A percentile compares a stretch with the other conserved stretches of the same genome.
These are phyloP conservation scores for Kodamaea leandrae DNA, from an alignment of 805 yeast genomes.

Conservation along the genomic window DNA sequence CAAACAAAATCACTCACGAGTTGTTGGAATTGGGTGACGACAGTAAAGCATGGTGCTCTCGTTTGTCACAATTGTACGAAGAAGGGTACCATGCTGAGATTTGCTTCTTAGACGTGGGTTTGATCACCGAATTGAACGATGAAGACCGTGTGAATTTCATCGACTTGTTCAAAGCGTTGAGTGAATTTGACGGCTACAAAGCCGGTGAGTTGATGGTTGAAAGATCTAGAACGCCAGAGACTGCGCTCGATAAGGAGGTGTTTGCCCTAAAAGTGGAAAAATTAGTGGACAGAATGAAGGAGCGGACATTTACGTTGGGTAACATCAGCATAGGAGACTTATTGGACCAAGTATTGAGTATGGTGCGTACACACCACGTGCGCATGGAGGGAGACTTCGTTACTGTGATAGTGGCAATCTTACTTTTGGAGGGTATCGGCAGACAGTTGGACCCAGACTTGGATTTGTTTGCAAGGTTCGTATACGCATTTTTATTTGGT, in stretches of 20 bases:
- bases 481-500: slow-evolving; percentile 47
- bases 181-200: slow-evolving; percentile 87
- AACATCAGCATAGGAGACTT: slow-evolving; percentile 89
- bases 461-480: slow-evolving; percentile 94
- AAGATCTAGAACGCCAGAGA: slow-evolving; percentile 90
- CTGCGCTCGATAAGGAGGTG: slow-evolving; percentile 78
- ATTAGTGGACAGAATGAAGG: slow-evolving; percentile 75
- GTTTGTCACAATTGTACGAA: slow-evolving; percentile 45
- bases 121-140: slow-evolving; percentile 84
- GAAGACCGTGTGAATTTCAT: slow-evolving; percentile 79
- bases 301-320: slow-evolving; percentile 88
- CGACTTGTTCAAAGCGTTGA: slow-evolving; percentile 82
- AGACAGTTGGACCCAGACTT: slow-evolving; percentile 89
- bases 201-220: slow-evolving; percentile 97
- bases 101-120: slow-evolving; percentile 89
- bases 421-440: slow-evolving; percentile 92
- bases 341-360: slow-evolving; percentile 76
- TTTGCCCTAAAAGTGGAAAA: slow-evolving; percentile 86
- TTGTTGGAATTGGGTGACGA: slow-evolving; percentile 36
- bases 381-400: slow-evolving; percentile 97
- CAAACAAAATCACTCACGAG: slow-evolving; percentile 44
- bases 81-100: slow-evolving; percentile 78
- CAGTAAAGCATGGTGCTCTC: slow-evolving; percentile 42
- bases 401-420: slow-evolving; percentile 90
- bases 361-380: slow-evolving; percentile 94